These are phyloP conservation scores for Ottelia alismoides DNA, from an alignment of 106 monocot genomes.

Conservation along the genomic window DNA sequence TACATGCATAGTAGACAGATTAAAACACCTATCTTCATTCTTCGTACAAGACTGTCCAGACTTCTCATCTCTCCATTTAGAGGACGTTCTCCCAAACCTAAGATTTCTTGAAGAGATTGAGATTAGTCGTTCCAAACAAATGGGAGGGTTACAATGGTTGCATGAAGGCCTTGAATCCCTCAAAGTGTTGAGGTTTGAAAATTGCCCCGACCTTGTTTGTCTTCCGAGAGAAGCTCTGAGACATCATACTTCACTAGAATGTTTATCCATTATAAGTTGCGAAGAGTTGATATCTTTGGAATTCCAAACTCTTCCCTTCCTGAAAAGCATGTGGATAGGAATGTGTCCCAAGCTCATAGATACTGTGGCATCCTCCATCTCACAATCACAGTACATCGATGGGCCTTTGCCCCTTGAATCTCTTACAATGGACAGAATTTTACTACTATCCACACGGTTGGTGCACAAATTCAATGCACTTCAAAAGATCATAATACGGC, in stretches of 20 bases:
- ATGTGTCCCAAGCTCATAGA: constrained; percentile 1
- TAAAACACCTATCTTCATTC: not conserved
- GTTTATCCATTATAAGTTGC: not conserved
- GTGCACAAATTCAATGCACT: not conserved
- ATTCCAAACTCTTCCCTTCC: not conserved
- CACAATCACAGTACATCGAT: no score
- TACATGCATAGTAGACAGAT: not conserved
- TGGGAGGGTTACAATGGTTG: not conserved
- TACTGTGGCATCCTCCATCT: not conserved
- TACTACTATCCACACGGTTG: not conserved
- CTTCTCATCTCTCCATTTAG: not conserved
- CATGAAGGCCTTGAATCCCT: not conserved
- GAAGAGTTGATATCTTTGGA: not conserved
- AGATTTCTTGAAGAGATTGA: not conserved
- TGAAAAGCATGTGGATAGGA: not conserved
- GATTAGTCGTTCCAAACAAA: not conserved
- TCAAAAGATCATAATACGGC: not conserved
- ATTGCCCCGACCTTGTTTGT: not conserved
- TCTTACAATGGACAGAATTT: not conserved
- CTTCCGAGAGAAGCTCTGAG: not conserved
- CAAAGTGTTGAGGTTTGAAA: not conserved
- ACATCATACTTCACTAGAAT: not conserved
- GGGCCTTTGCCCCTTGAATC: not conserved
- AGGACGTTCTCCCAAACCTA: not conserved
- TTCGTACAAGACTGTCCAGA: not conserved